Conservation (phyloP, 148 eudicot species). For the Rhododendron ovatum region DNA sequence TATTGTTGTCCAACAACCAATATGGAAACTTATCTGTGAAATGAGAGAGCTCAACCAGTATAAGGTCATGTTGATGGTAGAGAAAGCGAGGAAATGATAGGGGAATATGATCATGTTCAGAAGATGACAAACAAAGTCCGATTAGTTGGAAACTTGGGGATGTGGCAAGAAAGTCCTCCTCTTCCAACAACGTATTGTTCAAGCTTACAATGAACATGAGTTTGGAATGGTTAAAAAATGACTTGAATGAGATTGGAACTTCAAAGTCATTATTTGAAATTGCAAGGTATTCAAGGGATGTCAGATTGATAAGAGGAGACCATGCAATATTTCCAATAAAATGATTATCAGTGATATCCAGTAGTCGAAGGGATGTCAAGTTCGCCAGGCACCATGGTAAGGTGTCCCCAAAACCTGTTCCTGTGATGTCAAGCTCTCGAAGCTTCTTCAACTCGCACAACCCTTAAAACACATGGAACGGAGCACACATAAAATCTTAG, state of each 20-base stretch:
- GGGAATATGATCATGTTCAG: background rate
- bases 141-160: conserved; percentile 13
- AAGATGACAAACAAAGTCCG: background rate
- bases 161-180: background rate
- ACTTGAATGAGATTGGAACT: background rate
- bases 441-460: background rate
- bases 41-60: too few relatives aligned
- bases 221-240: background rate
- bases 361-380: background rate
- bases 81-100: conserved; percentile 10
- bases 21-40: background rate
- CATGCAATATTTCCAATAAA: background rate
- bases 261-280: conserved; percentile 9
- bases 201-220: background rate
- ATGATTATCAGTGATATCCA: background rate
- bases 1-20: conserved; percentile 13
- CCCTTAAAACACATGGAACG: background rate
- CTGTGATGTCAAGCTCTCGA: background rate
- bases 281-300: conserved; percentile 5
- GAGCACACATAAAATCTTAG: background rate
- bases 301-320: background rate
- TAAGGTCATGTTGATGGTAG: conserved; percentile 4
- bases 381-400: background rate
- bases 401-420: background rate
- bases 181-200: background rate